phyloP scores from a whole-genome alignment of 2,329 filamentous ascomycete genomes.

The Arthrobotrys musiformis region DNA sequence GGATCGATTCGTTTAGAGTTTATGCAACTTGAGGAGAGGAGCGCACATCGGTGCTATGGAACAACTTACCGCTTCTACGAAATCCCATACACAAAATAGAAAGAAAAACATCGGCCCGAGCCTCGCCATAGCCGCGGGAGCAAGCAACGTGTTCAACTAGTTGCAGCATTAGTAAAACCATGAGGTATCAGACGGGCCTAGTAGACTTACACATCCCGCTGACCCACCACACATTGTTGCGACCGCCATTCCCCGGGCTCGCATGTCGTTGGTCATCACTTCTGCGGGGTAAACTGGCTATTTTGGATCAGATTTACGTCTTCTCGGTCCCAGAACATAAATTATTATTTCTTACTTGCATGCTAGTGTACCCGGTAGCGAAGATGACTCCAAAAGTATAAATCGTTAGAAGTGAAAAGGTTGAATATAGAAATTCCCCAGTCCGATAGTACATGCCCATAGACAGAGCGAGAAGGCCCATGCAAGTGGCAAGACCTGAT shows the following conservation, averaged over 20 bases:
- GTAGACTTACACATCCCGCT: constrained; percentile 61
- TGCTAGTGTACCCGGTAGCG: constrained; percentile 61
- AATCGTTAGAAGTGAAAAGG: constrained; percentile 64
- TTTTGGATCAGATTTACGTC: background rate
- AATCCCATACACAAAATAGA: constrained; percentile 66
- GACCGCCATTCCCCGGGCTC: constrained; percentile 62
- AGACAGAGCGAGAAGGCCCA: constrained; percentile 63
- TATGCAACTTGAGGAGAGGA: background rate
- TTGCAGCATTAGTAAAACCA: constrained; percentile 22
- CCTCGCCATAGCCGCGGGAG: constrained; percentile 57
- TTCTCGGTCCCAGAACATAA: background rate
- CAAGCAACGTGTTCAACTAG: constrained; percentile 59
- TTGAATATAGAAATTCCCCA: constrained; percentile 61
- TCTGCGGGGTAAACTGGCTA: constrained; percentile 62
- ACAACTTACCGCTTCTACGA: constrained; percentile 64
- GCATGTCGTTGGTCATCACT: constrained; percentile 63
- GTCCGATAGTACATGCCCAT: constrained; percentile 60
- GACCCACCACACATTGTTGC: constrained; percentile 62
- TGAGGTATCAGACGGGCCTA: background rate
- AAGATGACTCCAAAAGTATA: constrained; percentile 63
- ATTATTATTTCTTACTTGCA: constrained; percentile 58
- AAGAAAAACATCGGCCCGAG: constrained; percentile 66
- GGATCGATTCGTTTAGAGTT: background rate
- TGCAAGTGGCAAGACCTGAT: constrained; percentile 61
- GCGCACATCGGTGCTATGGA: background rate